Base-by-base conservation (phyloP, 495 filamentous ascomycete genomes). In the Trichoderma orchidacearum region DNA sequence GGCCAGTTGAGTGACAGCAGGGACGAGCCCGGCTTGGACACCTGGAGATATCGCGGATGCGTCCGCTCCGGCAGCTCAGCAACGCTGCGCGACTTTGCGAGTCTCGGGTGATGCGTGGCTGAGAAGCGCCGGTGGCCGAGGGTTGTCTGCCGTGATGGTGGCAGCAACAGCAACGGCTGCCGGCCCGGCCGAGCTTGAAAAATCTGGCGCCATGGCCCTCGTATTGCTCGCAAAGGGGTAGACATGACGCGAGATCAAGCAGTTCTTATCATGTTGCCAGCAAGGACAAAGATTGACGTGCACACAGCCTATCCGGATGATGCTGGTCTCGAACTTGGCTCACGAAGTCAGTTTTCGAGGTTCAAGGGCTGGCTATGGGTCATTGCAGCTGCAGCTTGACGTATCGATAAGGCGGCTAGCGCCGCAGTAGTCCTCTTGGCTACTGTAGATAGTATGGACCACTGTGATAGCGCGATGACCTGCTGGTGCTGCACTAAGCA, bases 1-100 rank as follows among this genome's bases (percentile, higher is more conserved):
- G 89, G 88, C 93, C 93, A 98, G 71, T 85, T 82, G 12, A 98
- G 79, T 55, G 85, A 86, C 51, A 96, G 80, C 3, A 98, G 79
- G 30, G 76, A 79, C 23, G 77, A 78, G 7, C 70, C 62, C 51
- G 69, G 61, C 32, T 55, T 55, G 5, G 53, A 34, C 5, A 63
- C 69, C 56, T 73, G 67, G 55, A 71, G 68, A 62, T 78, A 81
- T 35, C 67, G 69, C 11, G 81, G 81, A 17, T 73, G 59, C 35
- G 79, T 70, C 54, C 83, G 73, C 41, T 73, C 68, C 15, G 79
- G 80, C 6, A 86, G 76, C 15, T 72, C 63, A 8, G 74, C 60
- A 36, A 76, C 68, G 34, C 77, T 71, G 57, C 75, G 72, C 28
- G 85, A 73, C 59, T 80, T 61, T n/a, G 60, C 53, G 18, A 69